Evolutionary conservation across 371 early-diverging fungal genomes (phyloP).

Genomic region (Blastocladiella emersonii): DNA sequence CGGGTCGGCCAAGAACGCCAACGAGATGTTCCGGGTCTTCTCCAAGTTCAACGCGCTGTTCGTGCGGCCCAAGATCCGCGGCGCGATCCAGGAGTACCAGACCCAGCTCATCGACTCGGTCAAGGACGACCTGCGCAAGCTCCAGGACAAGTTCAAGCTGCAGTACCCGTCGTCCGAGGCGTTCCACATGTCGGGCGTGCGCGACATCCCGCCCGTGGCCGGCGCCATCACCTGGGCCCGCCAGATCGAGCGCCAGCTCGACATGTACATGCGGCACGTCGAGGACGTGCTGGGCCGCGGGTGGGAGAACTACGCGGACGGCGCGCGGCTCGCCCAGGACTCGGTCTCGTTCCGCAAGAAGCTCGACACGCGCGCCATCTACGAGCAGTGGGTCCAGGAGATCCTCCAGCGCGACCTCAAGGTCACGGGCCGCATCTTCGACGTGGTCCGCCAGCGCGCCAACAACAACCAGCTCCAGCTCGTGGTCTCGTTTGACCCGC

Average conservation of each 20-base stretch:
- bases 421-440: conserved; percentile 83
- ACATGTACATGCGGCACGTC: conserved; percentile 88
- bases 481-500: conserved; percentile 84
- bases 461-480: conserved; percentile 63
- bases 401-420: conserved; percentile 63
- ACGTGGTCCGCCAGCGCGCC: conserved; percentile 71
- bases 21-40: conserved; percentile 98
- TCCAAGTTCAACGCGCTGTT: conserved; percentile 97
- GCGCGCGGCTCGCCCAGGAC: conserved; percentile 82
- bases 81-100: conserved; percentile 98
- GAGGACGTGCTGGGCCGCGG: conserved; percentile 95
- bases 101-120: conserved; percentile 91
- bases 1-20: conserved; percentile 88
- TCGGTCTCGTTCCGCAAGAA: conserved; percentile 82
- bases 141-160: conserved; percentile 91
- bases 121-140: conserved; percentile 85
- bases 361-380: conserved; percentile 76
- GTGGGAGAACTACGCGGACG: conserved; percentile 94
- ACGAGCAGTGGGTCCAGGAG: conserved; percentile 82
- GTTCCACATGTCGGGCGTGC: conserved; percentile 69
- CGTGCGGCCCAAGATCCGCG: conserved; percentile 96
- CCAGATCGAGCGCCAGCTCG: conserved; percentile 93
- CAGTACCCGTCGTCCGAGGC: conserved; percentile 85
- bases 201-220: conserved; percentile 86
- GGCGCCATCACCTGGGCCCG: conserved; percentile 96